Evolutionary conservation across 768 basidiomycete genomes (phyloP), one percentile per base, ranked within the genome.

Genomic region (Phanerochaete sordida): DNA sequence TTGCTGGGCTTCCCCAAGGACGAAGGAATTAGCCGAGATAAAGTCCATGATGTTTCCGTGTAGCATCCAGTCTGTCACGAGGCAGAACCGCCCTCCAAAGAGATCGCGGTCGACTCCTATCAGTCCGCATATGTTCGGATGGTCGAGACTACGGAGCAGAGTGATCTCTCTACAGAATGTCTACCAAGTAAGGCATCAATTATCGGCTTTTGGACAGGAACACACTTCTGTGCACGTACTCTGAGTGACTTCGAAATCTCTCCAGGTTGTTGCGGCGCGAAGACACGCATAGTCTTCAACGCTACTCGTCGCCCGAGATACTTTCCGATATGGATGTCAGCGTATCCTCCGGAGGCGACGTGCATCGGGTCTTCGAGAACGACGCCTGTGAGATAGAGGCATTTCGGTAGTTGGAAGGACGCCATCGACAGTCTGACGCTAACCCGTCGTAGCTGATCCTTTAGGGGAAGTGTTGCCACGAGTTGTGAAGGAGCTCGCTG

Each of bases 11-110:
- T 57, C 56, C 8, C 35, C 11, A 16, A 16, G 3, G 15, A 52
- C 44, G 39, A 58, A 58, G 23, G 28, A 46, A 23, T 47, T 26
- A 3, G 33, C 30, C 50, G 58, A 28, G 26, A 58, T 46, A 43
- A 48, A 62, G 3, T 62, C 24, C 13, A 23, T 37, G 39, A 62
- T 30, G 43, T 58, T 58, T 21, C 61, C 61, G 27, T 62, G 37
- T 12, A 23, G 21, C 43, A 58, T 47, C 61, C 61, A 62, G 12
- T 28, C n/a, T 3, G 61, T 48, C 21, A 62, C 26, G 37, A 62
- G 46, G 23, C 61, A 62, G 15, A 58, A 39, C 7, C 19, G 48
- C 4, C 48, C 28, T 9, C 13, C 7, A 44, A 50, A 58, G 30
- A 28, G 21, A 2, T 58, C 35, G 44, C 27, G 31, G 48, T 35